These are phyloP conservation scores for Trametes pubescens DNA, from an alignment of 1,284 basidiomycete species.

Conservation along the genomic window DNA sequence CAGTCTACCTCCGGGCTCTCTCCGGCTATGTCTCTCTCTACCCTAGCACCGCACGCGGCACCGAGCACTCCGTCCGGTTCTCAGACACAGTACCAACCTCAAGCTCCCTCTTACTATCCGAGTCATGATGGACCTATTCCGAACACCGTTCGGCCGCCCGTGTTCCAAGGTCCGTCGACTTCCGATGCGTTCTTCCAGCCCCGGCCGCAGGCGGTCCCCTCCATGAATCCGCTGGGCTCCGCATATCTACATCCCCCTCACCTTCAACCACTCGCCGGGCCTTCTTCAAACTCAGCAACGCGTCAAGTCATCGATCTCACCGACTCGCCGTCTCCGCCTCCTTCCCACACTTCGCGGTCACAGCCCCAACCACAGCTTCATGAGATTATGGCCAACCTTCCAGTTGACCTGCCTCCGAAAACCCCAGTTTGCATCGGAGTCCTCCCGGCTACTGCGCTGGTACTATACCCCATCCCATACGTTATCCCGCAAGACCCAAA, in stretches of 20 bases:
- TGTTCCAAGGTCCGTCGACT: constrained; percentile 41
- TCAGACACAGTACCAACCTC: constrained; percentile 13
- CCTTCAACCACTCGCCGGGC: constrained; percentile 1
- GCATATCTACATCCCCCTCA: constrained; percentile 10
- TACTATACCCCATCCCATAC: constrained; percentile 87
- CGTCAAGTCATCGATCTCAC: constrained; percentile 80
- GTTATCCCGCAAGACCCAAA: constrained; percentile 58
- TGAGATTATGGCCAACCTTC: constrained; percentile 32
- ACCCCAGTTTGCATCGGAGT: constrained; percentile 91
- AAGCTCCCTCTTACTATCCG: constrained; percentile 19
- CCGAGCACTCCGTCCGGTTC: constrained; percentile 18
- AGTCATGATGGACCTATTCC: constrained; percentile 26
- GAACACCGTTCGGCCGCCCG: constrained; percentile 32
- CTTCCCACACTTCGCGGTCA: constrained; percentile 41
- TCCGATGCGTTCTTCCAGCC: constrained; percentile 45
- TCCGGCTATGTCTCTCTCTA: constrained; percentile 43
- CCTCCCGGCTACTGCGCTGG: constrained; percentile 80
- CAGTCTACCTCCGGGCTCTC: constrained; percentile 43
- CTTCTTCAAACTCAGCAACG: constrained; percentile 18
- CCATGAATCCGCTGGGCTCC: constrained; percentile 29
- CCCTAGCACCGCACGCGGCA: constrained; percentile 26
- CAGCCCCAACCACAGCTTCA: constrained; percentile 31
- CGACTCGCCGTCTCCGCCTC: constrained; percentile 74
- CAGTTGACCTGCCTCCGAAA: constrained; percentile 67
- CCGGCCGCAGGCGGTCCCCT: constrained; percentile 29